Evolutionary conservation across 78 protist genomes (phyloP).

Genomic region (Dictyostelium brefeldianum): DNA sequence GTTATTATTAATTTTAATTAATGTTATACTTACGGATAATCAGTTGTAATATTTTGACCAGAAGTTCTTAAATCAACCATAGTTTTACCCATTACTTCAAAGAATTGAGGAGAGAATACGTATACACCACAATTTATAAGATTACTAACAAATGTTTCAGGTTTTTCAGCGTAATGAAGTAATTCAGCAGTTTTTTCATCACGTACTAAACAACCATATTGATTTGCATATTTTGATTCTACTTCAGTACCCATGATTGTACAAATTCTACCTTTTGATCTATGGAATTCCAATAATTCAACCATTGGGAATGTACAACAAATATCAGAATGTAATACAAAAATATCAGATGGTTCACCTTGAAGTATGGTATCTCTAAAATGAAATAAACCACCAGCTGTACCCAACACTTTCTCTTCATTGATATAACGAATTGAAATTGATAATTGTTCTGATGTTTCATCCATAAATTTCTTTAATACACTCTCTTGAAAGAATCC

Average conservation of each 20-base stretch:
- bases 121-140: constrained; percentile 86
- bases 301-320: constrained; percentile 81
- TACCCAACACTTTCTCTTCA: constrained; percentile 79
- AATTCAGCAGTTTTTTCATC: constrained; percentile 60
- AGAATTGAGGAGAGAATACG: constrained; percentile 56
- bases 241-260: constrained; percentile 72
- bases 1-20: not conserved
- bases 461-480: constrained; percentile 1
- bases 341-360: constrained; percentile 57
- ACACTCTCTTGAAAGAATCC: constrained; percentile 79
- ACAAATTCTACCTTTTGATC: not conserved
- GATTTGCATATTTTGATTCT: constrained; percentile 49
- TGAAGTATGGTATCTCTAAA: constrained; percentile 38
- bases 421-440: constrained; percentile 76
- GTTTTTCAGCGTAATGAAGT: constrained; percentile 84
- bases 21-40: constrained; percentile 48
- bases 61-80: constrained; percentile 33
- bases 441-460: constrained; percentile 28
- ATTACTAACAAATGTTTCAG: constrained; percentile 78
- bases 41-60: constrained; percentile 18
- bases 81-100: constrained; percentile 55
- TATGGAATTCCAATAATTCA: constrained; percentile 37
- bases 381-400: constrained; percentile 86
- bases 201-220: constrained; percentile 79
- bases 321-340: constrained; percentile 75